Evolutionary conservation across 495 filamentous ascomycete species (phyloP), one percentile per base, ranked within the genome.

Genomic region (Tuber calosporum): DNA sequence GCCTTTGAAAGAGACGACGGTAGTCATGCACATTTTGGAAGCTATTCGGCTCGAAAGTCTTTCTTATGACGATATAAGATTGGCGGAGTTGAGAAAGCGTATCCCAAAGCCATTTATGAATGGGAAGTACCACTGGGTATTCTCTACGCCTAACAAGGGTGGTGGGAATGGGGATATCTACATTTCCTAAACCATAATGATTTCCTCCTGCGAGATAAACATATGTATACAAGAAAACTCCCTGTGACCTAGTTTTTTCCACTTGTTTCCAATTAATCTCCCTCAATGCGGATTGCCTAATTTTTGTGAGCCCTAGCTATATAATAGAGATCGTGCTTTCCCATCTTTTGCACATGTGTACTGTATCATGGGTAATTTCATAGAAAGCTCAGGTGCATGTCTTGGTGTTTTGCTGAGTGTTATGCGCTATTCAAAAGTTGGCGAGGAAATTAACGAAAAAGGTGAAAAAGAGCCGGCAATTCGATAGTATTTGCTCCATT

Each of bases 1-100:
- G 26, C 89, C 89, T 26, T 80, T 91, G 39, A 82, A 80, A 67
- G 41, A 34, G 1, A 76, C 69, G 30, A 77, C 75, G 40, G 75
- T 74, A 53, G 75, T 70, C n/a, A 45, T 30, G 6, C 75, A 75
- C 53, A 68, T 77, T 26, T 71, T 72, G 39, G 69, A 71, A 42
- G 75, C 75, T 34, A 72, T 75, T 41, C 41, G n/a, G 37, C 40
- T 72, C 7, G 75, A 72, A 58, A 45, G 68, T 39, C 66, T 77
- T 36, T 69, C 73, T 13, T 77, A 72, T 26, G 75, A 75, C 34
- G 36, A 71, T 26, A 40, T 37, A 43, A 48, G 48, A 26, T 15
- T 73, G 4, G 73, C 53, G 37, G 62, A 66, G 58, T 43, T 72
- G 45, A 22, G n/a, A 19, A 41, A 9, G 19, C 70, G n/a, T 39